These are phyloP conservation scores for Lojkania enalia DNA, from an alignment of 2,329 filamentous ascomycete species.

Conservation along the genomic window DNA sequence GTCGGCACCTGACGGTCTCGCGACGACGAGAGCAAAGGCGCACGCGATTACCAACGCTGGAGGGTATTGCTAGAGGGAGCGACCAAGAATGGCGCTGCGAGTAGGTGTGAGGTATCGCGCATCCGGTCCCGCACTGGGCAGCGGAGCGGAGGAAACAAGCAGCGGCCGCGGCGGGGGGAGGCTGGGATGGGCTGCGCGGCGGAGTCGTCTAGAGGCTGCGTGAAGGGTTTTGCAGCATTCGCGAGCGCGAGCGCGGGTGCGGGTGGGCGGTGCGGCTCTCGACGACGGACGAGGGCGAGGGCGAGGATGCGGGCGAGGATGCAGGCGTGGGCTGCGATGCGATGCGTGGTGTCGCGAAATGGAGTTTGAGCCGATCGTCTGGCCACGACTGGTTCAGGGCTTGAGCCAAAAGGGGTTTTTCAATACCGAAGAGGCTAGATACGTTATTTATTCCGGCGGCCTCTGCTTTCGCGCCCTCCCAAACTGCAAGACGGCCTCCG, in stretches of 20 bases:
- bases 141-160: slow-evolving; percentile 15
- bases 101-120: slow-evolving; percentile 36
- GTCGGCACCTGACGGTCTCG: slow-evolving; percentile 1
- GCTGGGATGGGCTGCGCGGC: slow-evolving; percentile 31
- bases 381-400: too few relatives aligned
- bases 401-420: slow-evolving; percentile 15
- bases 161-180: slow-evolving; percentile 18
- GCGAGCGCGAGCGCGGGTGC: slow-evolving; percentile 25
- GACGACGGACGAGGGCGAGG: slow-evolving; percentile 29
- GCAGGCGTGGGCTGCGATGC: not conserved
- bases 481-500: not conserved
- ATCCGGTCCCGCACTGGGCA: slow-evolving; percentile 32
- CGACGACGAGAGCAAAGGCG: slow-evolving; percentile 15
- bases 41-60: slow-evolving; percentile 21
- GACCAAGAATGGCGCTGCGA: slow-evolving; percentile 29
- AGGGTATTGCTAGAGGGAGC: slow-evolving; percentile 18
- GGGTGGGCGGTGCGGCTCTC: not conserved
- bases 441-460: slow-evolving; percentile 13
- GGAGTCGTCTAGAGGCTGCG: slow-evolving; percentile 24
- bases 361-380: slow-evolving; percentile 14
- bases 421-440: slow-evolving; percentile 16
- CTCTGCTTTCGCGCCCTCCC: not conserved
- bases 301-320: slow-evolving; percentile 27
- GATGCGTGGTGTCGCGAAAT: slow-evolving; percentile 9
- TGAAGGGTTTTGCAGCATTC: slow-evolving; percentile 32